Conservation (phyloP, 2,329 filamentous ascomycete genomes). For the Calonectria hongkongensis region DNA sequence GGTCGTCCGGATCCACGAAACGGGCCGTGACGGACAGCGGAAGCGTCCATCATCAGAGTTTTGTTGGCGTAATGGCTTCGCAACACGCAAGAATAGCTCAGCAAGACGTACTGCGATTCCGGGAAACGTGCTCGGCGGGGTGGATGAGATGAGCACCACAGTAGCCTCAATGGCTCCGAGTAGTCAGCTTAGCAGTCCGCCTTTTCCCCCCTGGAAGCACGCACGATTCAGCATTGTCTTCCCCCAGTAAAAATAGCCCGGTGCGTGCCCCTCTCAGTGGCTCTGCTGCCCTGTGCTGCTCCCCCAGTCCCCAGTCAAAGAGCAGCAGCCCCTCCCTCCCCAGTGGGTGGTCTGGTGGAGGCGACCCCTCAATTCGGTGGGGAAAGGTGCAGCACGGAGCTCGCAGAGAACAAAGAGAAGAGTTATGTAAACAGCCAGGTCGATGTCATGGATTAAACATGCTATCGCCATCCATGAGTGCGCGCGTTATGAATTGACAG, state of each 20-base stretch:
- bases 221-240: constrained; percentile 19
- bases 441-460: constrained; percentile 2
- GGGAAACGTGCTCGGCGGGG: constrained; percentile 53
- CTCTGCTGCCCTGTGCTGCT: constrained; percentile 19
- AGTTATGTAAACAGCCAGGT: constrained; percentile 26
- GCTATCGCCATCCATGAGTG: neutral
- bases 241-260: constrained; percentile 17
- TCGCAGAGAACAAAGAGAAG: constrained; percentile 11
- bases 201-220: constrained; percentile 11
- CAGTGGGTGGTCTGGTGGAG: constrained; percentile 27
- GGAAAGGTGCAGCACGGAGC: constrained; percentile 33
- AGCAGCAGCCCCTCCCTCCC: constrained; percentile 20
- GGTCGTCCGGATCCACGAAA: constrained; percentile 32
- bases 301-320: constrained; percentile 29
- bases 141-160: constrained; percentile 50
- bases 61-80: constrained; percentile 49
- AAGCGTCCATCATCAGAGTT: constrained; percentile 36
- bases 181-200: constrained; percentile 14
- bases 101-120: constrained; percentile 45
- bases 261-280: constrained; percentile 23
- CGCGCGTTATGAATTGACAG: neutral
- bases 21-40: constrained; percentile 34
- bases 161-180: neutral
- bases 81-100: constrained; percentile 45
- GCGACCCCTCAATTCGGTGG: constrained; percentile 35